phyloP scores from a whole-genome alignment of 1,284 basidiomycete species.

The Moesziomyces aphidis region DNA sequence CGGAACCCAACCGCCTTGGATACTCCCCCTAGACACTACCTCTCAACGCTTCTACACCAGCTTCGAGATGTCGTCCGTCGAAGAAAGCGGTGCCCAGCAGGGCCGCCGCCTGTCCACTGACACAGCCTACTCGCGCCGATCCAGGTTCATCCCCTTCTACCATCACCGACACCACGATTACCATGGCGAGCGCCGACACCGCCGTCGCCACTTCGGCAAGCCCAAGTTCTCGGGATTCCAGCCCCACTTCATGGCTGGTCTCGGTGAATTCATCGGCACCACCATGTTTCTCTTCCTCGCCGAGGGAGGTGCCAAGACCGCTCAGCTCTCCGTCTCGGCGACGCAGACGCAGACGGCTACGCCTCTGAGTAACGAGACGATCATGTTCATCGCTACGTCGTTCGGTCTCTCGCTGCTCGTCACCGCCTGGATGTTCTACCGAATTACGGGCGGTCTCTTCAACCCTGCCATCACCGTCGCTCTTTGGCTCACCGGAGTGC shows the following conservation, averaged over 20 bases:
- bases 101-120: conserved; percentile 27
- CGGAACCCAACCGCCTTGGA: too few relatives aligned
- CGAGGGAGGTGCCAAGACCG: conserved; percentile 52
- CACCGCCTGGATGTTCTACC: conserved; percentile 76
- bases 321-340: conserved; percentile 23
- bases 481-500: conserved; percentile 69
- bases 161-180: conserved; percentile 3
- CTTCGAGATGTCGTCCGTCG: conserved; percentile 13
- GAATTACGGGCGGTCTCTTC: conserved; percentile 76
- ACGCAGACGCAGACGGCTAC: conserved; percentile 22
- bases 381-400: conserved; percentile 54
- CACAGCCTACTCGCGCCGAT: conserved; percentile 8
- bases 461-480: conserved; percentile 71
- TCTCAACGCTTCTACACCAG: neutral
- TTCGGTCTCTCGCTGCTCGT: conserved; percentile 57
- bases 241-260: conserved; percentile 37
- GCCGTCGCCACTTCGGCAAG: conserved; percentile 23
- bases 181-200: neutral
- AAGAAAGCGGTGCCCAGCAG: neutral
- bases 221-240: conserved; percentile 31
- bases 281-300: conserved; percentile 54
- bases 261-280: conserved; percentile 49
- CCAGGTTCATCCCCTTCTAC: neutral
- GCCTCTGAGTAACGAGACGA: conserved; percentile 39
- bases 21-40: too few relatives aligned